Base-by-base conservation (phyloP, 2,329 filamentous ascomycete species). In the Claviceps sp. region DNA sequence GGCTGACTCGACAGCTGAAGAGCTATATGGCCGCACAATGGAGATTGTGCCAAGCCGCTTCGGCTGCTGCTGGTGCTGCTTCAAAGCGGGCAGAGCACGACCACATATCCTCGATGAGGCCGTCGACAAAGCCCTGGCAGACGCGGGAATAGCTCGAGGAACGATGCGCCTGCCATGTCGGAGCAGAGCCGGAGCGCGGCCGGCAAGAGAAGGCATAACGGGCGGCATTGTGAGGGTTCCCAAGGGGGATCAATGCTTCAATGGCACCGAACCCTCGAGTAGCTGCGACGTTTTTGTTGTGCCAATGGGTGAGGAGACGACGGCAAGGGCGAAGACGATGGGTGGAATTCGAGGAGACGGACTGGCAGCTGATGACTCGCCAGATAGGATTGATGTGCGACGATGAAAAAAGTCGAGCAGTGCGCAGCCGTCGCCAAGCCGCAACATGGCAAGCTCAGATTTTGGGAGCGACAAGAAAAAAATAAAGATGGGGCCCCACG, bases 1-100 rank as follows among this genome's bases (percentile, higher is more conserved):
- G 50, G 87, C 84, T 58, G 82, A 74, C 69, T 93, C 79, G 47
- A 77, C 70, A 57, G 73, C 69, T 41, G 65, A 66, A 46, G 67
- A 66, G 60, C 66, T 70, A 57, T 70, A 69, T 43, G 63, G 53
- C 24, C 74, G 69, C 52, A 69, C 61, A 51, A 74, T 66, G 52
- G 73, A 70, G 51, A 70, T 67, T 51, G 71, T 71, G 55, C 78
- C 72, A 52, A 73, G 68, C 52, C 75, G 70, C 64, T 77, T 77
- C 52, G 61, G 56, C 45, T 47, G 45, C 45, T 47, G 45, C 45
- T 47, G 44, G 52, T 58, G 58, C 55, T 59, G 58, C 22, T 60
- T 60, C 20, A 59, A 55, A 53, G 64, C 62, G 46, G 62, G 50
- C 50, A 71, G 67, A 41, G 62, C 55, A 54, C 66, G 67, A 56